Percentiles rank a stretch among this genome's conserved stretches.
phyloP scores from a whole-genome alignment of 108 stramenopile genomes.

The Cyclotella baltica region DNA sequence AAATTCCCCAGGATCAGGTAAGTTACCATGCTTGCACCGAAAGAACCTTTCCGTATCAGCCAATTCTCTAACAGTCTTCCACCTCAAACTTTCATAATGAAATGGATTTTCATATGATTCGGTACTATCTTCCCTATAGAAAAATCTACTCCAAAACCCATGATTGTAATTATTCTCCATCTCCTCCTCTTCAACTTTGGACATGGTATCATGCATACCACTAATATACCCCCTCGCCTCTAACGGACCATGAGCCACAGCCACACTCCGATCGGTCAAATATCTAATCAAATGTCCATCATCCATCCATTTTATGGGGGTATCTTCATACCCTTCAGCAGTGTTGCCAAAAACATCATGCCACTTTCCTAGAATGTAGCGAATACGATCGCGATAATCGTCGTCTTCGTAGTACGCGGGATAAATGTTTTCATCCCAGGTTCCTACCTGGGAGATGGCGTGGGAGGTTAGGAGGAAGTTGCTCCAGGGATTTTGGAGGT shows the following conservation, averaged over 20 bases:
- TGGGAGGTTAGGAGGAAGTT: conserved; percentile 53
- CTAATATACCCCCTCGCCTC: conserved; percentile 39
- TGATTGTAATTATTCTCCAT: neutral
- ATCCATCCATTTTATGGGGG: conserved; percentile 37
- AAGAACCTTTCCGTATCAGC: conserved; percentile 32
- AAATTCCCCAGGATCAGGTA: conserved; percentile 45
- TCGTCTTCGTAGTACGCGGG: conserved; percentile 58
- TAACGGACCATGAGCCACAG: conserved; percentile 53
- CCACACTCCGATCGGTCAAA: conserved; percentile 46
- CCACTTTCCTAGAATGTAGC: conserved; percentile 49
- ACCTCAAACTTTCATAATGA: conserved; percentile 42
- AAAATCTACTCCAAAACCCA: neutral
- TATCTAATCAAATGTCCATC: conserved; percentile 49
- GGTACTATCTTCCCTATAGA: neutral
- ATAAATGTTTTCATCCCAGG: conserved; percentile 54
- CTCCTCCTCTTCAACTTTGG: conserved; percentile 36
- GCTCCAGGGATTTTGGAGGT: conserved; percentile 55
- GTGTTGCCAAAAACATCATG: conserved; percentile 41
- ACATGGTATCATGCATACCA: conserved; percentile 46
- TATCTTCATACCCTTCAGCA: conserved; percentile 52
- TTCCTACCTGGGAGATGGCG: conserved; percentile 43
- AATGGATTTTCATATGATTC: conserved; percentile 12
- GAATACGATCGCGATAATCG: conserved; percentile 49
- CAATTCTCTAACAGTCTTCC: conserved; percentile 39
- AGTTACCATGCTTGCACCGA: conserved; percentile 48